These are phyloP conservation scores for Oryza glaberrima DNA, from an alignment of 176 grass and related monocot genomes.

Conservation along the genomic window DNA sequence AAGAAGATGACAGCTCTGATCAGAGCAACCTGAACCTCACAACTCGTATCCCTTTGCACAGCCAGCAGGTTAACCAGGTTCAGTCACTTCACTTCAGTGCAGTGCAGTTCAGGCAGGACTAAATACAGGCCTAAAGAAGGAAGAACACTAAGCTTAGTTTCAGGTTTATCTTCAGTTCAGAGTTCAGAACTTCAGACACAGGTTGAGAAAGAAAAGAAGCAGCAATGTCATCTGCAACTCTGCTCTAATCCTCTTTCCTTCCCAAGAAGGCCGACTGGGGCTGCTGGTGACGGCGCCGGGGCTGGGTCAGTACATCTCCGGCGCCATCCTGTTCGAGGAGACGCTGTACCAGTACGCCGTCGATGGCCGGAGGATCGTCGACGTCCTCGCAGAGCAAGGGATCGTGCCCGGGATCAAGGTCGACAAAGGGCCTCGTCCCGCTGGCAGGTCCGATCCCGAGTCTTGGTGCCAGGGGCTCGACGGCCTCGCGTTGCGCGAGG, in stretches of 20 bases:
- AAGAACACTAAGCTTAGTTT: too few relatives aligned
- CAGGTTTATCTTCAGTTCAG: neutral
- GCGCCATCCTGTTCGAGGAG: constrained; percentile 83
- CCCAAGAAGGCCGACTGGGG: constrained; percentile 62
- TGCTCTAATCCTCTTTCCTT: constrained; percentile 95
- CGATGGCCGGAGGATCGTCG: constrained; percentile 71
- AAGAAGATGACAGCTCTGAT: constrained; percentile 19
- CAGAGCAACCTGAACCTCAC: constrained; percentile 64
- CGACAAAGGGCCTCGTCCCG: constrained; percentile 88
- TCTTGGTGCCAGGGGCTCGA: constrained; percentile 94
- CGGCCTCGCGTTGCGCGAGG: constrained; percentile 67
- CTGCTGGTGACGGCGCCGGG: constrained; percentile 64
- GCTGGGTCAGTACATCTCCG: constrained; percentile 61
- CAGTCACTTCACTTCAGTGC: neutral
- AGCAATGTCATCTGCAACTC: constrained; percentile 72
- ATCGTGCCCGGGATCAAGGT: constrained; percentile 83
- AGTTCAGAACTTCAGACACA: neutral
- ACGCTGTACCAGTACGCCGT: constrained; percentile 75
- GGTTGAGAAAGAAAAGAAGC: neutral
- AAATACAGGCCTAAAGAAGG: constrained; percentile 31
- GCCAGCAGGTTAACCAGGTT: neutral
- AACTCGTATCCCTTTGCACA: constrained; percentile 67
- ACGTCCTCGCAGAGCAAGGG: constrained; percentile 55
- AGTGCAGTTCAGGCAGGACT: constrained; percentile 19
- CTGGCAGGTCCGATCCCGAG: constrained; percentile 72